Base-by-base conservation (phyloP, 2,329 filamentous ascomycete genomes). In the Claviceps sp. region DNA sequence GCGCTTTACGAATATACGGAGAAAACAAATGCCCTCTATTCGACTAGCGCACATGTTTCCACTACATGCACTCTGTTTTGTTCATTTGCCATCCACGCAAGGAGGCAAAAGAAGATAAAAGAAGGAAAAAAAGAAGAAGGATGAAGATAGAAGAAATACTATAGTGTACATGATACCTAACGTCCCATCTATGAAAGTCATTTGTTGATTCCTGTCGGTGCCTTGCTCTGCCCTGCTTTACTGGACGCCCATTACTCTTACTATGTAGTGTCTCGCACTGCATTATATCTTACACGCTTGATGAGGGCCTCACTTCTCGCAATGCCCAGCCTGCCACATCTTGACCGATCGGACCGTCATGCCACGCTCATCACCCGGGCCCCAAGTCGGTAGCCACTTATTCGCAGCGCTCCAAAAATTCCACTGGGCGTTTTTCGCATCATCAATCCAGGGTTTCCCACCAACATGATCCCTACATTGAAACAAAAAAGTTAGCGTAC, bases 321-420 rank as follows among this genome's bases (percentile, higher is more conserved):
- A 62, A 5, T 50, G 52, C 6, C 59, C 59, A 8, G 57, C 55
- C 58, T 70, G 66, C 72, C 71, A 75, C 70, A 74, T 74, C 61
- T 67, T 71, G 46, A 74, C 71, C 37, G 64, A 70, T 55, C 66
- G 65, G 43, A 75, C 67, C 14, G 67, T 71, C 71, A 75, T 70
- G 50, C 70, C 72, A 18, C 68, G 65, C 49, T 63, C 60, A 47
- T 68, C 67, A 14, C 66, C 67, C 47, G 66, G 59, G 9, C 67
- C 68, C 74, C 74, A 76, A n/a, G 70, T 75, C 2, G 70, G 70
- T 16, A 70, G 63, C 72, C 74, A 77, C 37, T 63, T 53, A 52
- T 59, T 57, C 24, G 61, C 60, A 2, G 67, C 68, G 30, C 63
- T 62, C 69, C 67, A 74, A 56, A 76, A 76, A 13, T 70, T 67